A percentile compares a stretch with the other conserved stretches of the same genome.
These are phyloP conservation scores for Symbiotaphrina buchneri DNA, from an alignment of 495 filamentous ascomycete species.

Conservation along the genomic window DNA sequence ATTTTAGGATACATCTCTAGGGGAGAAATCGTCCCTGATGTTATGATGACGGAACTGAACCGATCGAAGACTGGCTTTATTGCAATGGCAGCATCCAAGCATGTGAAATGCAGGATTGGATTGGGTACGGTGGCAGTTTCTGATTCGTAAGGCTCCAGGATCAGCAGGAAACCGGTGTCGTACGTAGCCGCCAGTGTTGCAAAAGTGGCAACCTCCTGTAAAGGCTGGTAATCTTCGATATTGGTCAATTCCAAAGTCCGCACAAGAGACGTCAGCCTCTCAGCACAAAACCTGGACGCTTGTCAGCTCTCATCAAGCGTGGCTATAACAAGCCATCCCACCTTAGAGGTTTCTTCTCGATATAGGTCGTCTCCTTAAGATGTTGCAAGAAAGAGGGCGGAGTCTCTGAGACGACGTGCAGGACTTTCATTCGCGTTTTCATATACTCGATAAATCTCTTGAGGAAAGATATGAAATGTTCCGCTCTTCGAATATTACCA, in stretches of 20 bases:
- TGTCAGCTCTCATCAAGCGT: not conserved
- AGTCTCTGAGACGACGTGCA: conserved; percentile 91
- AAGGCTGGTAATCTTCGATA: conserved; percentile 89
- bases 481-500: conserved; percentile 86
- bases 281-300: conserved; percentile 54
- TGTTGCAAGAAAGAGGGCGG: conserved; percentile 85
- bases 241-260: conserved; percentile 90
- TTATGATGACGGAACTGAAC: conserved; percentile 95
- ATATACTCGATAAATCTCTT: conserved; percentile 96
- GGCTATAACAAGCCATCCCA: conserved; percentile 1
- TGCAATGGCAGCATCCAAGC: conserved; percentile 91
- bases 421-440: conserved; percentile 95
- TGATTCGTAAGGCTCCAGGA: conserved; percentile 89
- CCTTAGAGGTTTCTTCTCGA: conserved; percentile 85
- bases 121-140: conserved; percentile 92
- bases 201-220: conserved; percentile 97
- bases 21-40: conserved; percentile 89
- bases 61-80: conserved; percentile 96
- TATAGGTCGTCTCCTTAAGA: conserved; percentile 86
- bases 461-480: conserved; percentile 90
- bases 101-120: conserved; percentile 86
- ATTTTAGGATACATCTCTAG: conserved; percentile 99
- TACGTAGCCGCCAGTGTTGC: conserved; percentile 96
- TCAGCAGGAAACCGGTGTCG: conserved; percentile 89
- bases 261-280: conserved; percentile 84